These are phyloP conservation scores for Pseudisothecium myosuroides DNA, from an alignment of 225 moss, liverwort and hornwort genomes.

Conservation along the genomic window DNA sequence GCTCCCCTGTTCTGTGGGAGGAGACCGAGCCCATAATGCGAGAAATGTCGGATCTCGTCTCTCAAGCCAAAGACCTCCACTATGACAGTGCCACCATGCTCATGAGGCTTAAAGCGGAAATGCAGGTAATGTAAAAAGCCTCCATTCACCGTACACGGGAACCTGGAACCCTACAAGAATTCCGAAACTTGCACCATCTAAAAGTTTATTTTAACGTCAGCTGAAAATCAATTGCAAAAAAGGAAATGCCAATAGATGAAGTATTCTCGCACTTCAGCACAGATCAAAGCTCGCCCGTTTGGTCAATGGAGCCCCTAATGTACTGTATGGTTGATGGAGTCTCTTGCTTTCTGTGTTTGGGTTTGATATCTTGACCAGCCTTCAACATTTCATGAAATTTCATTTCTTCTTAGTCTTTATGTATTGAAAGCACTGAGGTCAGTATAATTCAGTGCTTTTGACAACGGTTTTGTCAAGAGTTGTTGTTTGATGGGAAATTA, in stretches of 20 bases:
- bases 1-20: constrained; percentile 27
- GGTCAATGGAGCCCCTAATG: not conserved
- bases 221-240: not conserved
- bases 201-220: not conserved
- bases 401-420: not conserved
- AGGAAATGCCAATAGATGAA: not conserved
- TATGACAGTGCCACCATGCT: constrained; percentile 96
- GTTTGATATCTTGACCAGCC: not conserved
- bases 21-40: constrained; percentile 73
- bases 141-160: not conserved
- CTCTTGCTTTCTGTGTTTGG: not conserved
- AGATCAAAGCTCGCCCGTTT: not conserved
- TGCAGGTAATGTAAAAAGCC: constrained; percentile 17
- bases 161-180: not conserved
- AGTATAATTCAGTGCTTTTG: not conserved
- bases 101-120: constrained; percentile 85
- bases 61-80: constrained; percentile 80
- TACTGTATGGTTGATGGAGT: not conserved
- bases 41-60: constrained; percentile 46
- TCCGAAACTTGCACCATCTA: not conserved
- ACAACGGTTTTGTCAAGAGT: not conserved
- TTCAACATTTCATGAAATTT: not conserved
- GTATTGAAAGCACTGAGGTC: not conserved
- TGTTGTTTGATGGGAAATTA: not conserved
- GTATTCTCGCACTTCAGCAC: not conserved